These are phyloP conservation scores for Schwanniomyces yamadae DNA, from an alignment of 805 yeast species.

Conservation along the genomic window DNA sequence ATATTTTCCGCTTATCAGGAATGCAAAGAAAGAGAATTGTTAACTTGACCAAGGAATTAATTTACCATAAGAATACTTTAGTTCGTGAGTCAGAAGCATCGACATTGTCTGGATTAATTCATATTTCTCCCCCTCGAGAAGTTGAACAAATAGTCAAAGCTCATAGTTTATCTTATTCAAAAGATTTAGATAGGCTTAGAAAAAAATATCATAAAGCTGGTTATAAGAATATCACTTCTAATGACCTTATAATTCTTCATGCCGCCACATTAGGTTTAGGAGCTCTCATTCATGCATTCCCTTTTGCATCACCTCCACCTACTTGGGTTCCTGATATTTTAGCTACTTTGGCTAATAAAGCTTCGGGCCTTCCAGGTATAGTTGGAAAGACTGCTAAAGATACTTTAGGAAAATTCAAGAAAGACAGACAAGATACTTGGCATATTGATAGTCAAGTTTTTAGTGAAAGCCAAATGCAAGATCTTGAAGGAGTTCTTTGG, in stretches of 20 bases:
- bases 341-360: constrained; percentile 65
- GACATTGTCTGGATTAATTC: constrained; percentile 78
- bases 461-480: constrained; percentile 77
- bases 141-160: constrained; percentile 41
- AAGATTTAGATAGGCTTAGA: constrained; percentile 41
- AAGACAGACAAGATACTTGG: constrained; percentile 95
- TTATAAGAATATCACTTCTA: constrained; percentile 33
- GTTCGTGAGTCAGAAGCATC: constrained; percentile 72
- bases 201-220: constrained; percentile 39
- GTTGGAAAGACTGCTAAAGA: constrained; percentile 84
- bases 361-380: constrained; percentile 70
- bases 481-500: constrained; percentile 91
- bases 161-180: constrained; percentile 31
- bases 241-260: constrained; percentile 56
- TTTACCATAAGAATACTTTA: constrained; percentile 65
- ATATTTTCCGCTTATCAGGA: constrained; percentile 52
- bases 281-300: constrained; percentile 83
- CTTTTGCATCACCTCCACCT: constrained; percentile 90
- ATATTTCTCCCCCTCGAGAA: constrained; percentile 52
- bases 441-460: constrained; percentile 79
- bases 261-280: constrained; percentile 90
- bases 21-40: constrained; percentile 52
- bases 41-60: constrained; percentile 47
- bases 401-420: constrained; percentile 78
- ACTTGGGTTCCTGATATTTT: constrained; percentile 79